Evolutionary conservation across 2,329 filamentous ascomycete genomes (phyloP).

Genomic region (Colletotrichum gloeosporioides): DNA sequence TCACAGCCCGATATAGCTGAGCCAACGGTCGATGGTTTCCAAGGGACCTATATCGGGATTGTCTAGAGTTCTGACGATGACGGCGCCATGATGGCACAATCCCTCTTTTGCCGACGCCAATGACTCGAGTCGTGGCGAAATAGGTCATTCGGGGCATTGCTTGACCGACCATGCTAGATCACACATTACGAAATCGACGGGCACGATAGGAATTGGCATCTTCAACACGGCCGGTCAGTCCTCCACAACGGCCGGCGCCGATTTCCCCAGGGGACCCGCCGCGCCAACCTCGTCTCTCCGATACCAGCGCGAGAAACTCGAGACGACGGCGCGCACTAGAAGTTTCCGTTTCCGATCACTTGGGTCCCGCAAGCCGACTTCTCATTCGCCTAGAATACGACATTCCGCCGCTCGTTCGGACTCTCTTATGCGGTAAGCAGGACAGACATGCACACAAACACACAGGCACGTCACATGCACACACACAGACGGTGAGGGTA

Average conservation of each 20-base stretch:
- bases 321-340: constrained; percentile 1
- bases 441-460: background rate
- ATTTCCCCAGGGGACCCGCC: background rate
- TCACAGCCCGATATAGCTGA: background rate
- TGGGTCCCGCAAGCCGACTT: background rate
- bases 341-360: background rate
- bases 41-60: background rate
- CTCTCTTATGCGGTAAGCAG: background rate
- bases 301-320: background rate
- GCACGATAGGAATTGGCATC: background rate
- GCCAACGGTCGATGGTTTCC: background rate
- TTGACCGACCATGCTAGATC: background rate
- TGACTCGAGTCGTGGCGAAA: background rate
- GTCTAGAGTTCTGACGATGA: background rate
- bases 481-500: background rate
- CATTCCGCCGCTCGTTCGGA: background rate
- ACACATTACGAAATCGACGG: background rate
- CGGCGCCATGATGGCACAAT: background rate
- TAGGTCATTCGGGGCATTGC: background rate
- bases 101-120: background rate
- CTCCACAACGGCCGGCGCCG: constrained; percentile 8
- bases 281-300: background rate
- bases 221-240: background rate
- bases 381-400: background rate
- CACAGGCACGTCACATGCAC: background rate